A percentile compares a stretch with the other conserved stretches of the same genome.
phyloP scores from a whole-genome alignment of 2,329 filamentous ascomycete genomes.

The Cytospora paraplurivora region DNA sequence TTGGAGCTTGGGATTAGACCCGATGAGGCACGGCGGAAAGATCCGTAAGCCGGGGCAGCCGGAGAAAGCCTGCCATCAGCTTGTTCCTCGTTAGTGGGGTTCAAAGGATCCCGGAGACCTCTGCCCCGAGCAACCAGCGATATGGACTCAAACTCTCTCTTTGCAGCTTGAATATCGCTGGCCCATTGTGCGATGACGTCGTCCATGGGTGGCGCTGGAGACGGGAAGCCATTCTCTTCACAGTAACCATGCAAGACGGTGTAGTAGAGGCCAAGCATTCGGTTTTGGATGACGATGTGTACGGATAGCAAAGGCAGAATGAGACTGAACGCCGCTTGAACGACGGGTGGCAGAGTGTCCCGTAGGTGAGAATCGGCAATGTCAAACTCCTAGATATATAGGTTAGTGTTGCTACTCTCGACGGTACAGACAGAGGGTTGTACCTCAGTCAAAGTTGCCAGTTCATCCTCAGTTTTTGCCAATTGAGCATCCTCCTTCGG shows the following conservation, averaged over 20 bases:
- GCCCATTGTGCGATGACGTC: constrained; percentile 71
- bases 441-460: constrained; percentile 66
- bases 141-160: constrained; percentile 68
- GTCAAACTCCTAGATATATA: constrained; percentile 62
- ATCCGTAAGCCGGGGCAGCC: constrained; percentile 35
- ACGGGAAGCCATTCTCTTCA: constrained; percentile 67
- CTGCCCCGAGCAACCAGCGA: constrained; percentile 67
- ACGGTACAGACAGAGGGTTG: not conserved
- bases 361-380: constrained; percentile 74
- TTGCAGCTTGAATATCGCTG: constrained; percentile 61
- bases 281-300: constrained; percentile 77
- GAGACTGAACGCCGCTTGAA: constrained; percentile 71
- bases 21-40: constrained; percentile 44
- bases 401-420: constrained; percentile 22
- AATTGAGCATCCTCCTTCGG: constrained; percentile 73
- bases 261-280: constrained; percentile 75
- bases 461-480: constrained; percentile 70
- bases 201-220: constrained; percentile 71
- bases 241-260: constrained; percentile 76
- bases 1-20: constrained; percentile 44
- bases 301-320: constrained; percentile 70
- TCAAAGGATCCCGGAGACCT: constrained; percentile 56
- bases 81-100: constrained; percentile 38
- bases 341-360: constrained; percentile 69
- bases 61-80: constrained; percentile 31